Evolutionary conservation across 306 rosid genomes (phyloP).

Genomic region (Citrullus amarus): DNA sequence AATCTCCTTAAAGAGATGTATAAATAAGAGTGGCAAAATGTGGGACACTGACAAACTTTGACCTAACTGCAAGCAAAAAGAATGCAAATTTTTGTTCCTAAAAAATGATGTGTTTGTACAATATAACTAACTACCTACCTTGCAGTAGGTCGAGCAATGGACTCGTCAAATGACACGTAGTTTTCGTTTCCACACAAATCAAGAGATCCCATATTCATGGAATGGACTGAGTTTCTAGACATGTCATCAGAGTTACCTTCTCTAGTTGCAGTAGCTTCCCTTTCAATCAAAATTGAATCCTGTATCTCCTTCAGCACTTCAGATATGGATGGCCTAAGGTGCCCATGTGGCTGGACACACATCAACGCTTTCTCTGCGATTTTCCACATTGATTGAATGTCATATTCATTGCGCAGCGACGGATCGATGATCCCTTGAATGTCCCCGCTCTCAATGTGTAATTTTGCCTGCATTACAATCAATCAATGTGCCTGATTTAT

Average conservation of each 20-base stretch:
- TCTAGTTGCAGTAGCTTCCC: conserved; percentile 32
- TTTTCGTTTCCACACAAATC: conserved; percentile 58
- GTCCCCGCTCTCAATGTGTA: conserved; percentile 87
- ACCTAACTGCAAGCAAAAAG: not conserved
- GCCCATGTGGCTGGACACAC: conserved; percentile 89
- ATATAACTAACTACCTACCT: conserved; percentile 22
- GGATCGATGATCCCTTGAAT: conserved; percentile 94
- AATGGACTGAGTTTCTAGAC: conserved; percentile 51
- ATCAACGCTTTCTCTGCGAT: conserved; percentile 95
- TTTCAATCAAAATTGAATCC: conserved; percentile 76
- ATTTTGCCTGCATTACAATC: conserved; percentile 48
- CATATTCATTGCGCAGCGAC: conserved; percentile 39
- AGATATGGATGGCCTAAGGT: conserved; percentile 81
- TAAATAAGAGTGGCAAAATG: not conserved
- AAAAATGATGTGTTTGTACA: not conserved
- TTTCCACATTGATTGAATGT: conserved; percentile 97
- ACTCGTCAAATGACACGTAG: conserved; percentile 62
- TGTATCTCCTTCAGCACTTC: conserved; percentile 97
- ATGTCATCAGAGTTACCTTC: conserved; percentile 62
- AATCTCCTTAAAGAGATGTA: not conserved
- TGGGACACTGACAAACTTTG: not conserved
- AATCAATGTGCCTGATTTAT: not conserved
- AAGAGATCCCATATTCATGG: conserved; percentile 50
- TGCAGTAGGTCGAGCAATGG: conserved; percentile 63
- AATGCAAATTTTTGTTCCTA: not conserved